Conservation (phyloP, 2,329 filamentous ascomycete species). For the Aureobasidium sp. region DNA sequence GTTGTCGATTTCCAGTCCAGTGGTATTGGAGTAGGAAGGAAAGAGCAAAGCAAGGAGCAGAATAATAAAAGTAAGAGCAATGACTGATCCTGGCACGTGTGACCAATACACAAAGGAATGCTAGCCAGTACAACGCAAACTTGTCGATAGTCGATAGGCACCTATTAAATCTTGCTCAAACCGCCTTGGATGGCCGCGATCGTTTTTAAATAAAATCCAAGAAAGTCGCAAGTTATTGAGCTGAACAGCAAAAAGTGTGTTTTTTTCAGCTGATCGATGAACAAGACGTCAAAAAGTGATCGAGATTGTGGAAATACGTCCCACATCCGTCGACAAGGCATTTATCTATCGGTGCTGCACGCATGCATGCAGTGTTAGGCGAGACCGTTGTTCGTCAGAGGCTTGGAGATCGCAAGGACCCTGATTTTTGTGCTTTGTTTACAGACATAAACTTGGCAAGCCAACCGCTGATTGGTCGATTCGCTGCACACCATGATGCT, state of each 20-base stretch:
- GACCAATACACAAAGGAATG: conserved; percentile 9
- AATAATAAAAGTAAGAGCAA: neutral
- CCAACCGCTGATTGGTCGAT: neutral
- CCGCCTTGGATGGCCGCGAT: neutral
- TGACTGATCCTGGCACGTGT: neutral
- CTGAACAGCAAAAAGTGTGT: neutral
- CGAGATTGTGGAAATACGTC: neutral
- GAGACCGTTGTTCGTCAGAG: conserved; percentile 18
- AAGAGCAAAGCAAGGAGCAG: conserved; percentile 1
- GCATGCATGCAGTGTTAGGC: conserved; percentile 6
- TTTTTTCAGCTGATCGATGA: neutral
- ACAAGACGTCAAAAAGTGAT: neutral
- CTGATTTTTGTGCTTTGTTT: conserved; percentile 12
- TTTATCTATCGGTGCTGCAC: conserved; percentile 10
- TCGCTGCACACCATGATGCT: conserved; percentile 2
- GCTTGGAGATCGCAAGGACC: conserved; percentile 11
- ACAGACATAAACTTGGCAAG: conserved; percentile 11
- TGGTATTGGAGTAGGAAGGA: neutral
- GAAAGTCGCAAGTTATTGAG: neutral
- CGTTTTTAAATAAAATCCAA: neutral
- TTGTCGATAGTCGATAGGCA: no score
- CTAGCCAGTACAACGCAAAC: neutral
- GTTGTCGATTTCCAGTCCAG: neutral
- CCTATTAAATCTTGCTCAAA: no score
- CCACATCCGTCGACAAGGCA: conserved; percentile 10